phyloP scores from a whole-genome alignment of 164 flowering plant species.

The Magnolia changhungtana region DNA sequence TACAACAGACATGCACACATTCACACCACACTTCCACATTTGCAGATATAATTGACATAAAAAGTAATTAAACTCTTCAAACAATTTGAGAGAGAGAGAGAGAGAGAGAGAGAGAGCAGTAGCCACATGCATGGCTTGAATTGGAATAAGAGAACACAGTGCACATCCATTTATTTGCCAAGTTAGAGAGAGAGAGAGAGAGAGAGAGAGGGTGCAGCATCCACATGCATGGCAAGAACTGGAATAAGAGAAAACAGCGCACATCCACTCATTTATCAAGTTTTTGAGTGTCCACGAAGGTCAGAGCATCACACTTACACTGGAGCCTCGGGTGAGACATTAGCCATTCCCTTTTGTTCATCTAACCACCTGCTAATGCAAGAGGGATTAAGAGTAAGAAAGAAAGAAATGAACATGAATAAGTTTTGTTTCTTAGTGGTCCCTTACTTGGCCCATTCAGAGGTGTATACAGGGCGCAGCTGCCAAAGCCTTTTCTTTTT shows the following conservation, averaged over 20 bases:
- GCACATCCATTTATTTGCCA: no score
- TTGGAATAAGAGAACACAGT: no score
- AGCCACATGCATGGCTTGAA: no score
- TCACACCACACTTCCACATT: not conserved
- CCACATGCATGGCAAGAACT: no score
- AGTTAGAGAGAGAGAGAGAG: no score
- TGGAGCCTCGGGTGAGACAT: slow-evolving; percentile 78
- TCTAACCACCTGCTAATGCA: slow-evolving; percentile 74
- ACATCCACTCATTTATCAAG: not conserved
- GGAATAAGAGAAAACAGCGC: not conserved
- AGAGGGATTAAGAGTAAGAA: slow-evolving; percentile 1
- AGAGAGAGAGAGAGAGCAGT: no score
- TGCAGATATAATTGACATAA: not conserved
- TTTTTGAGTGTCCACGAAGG: not conserved
- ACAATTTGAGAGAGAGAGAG: no score
- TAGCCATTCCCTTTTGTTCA: slow-evolving; percentile 85
- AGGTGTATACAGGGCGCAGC: slow-evolving; percentile 51
- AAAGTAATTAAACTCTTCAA: no score
- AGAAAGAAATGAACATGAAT: not conserved
- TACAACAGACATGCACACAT: not conserved
- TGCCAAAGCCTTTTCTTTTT: slow-evolving; percentile 87
- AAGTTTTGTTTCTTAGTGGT: not conserved
- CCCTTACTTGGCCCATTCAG: slow-evolving; percentile 84
- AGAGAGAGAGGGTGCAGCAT: no score
- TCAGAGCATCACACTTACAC: slow-evolving; percentile 53